Percentiles rank a stretch among this genome's conserved stretches.
Conservation (phyloP, 768 basidiomycete genomes). For the Leccinum rimulosum region DNA sequence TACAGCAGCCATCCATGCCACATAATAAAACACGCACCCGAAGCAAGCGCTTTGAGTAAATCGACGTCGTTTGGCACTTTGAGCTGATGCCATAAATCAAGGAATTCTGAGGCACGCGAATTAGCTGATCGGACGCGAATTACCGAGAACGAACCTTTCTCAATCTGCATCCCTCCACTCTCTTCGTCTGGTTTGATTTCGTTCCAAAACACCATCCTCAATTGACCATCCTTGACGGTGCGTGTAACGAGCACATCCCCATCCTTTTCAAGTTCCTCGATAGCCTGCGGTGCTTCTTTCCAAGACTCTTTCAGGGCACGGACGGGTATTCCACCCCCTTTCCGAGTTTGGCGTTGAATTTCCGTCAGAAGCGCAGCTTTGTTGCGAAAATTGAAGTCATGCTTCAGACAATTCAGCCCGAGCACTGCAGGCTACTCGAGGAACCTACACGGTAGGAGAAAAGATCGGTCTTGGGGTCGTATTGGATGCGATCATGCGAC, state of each 20-base stretch:
- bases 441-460: constrained; percentile 80
- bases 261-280: constrained; percentile 87
- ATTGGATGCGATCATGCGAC: constrained; percentile 73
- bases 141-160: constrained; percentile 59
- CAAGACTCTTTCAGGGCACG: constrained; percentile 86
- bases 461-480: constrained; percentile 80
- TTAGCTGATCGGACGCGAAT: constrained; percentile 4
- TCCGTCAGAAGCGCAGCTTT: constrained; percentile 82
- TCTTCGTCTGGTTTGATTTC: constrained; percentile 79
- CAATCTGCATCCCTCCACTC: constrained; percentile 65
- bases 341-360: constrained; percentile 80
- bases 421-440: not conserved
- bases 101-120: constrained; percentile 59
- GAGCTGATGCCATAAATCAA: constrained; percentile 81
- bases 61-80: constrained; percentile 87
- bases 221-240: constrained; percentile 76
- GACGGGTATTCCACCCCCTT: constrained; percentile 83
- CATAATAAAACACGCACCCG: constrained; percentile 43
- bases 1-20: not conserved
- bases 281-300: constrained; percentile 80
- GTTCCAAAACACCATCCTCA: constrained; percentile 88
- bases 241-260: constrained; percentile 88
- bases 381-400: constrained; percentile 82
- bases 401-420: constrained; percentile 43
- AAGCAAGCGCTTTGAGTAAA: constrained; percentile 70